Percentiles rank a stretch among this genome's conserved stretches.
These are phyloP conservation scores for Phytophthora fragariaefolia DNA, from an alignment of 352 stramenopile genomes.

Conservation along the genomic window DNA sequence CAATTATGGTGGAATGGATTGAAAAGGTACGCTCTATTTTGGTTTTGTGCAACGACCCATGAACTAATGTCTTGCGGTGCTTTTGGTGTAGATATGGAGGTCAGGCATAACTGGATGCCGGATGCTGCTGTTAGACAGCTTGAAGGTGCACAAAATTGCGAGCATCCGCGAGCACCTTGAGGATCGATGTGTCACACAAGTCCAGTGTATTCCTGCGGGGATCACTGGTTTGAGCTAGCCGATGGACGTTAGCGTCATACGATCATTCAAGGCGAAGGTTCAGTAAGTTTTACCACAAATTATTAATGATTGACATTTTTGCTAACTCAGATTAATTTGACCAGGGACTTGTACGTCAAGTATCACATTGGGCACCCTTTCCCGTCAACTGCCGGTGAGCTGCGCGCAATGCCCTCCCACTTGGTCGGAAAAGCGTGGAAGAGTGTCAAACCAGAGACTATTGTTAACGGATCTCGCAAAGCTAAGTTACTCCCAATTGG, in stretches of 20 bases:
- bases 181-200: not conserved
- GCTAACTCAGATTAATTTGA: too few relatives aligned
- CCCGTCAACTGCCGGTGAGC: not conserved
- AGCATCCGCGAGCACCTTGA: not conserved
- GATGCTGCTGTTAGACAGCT: constrained; percentile 3
- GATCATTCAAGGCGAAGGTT: constrained; percentile 3
- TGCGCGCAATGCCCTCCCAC: not conserved
- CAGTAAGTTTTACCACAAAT: constrained; percentile 1
- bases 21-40: not conserved
- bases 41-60: not conserved
- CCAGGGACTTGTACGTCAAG: not conserved
- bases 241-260: too few relatives aligned
- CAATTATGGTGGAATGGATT: constrained; percentile 7
- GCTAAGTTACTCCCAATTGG: constrained; percentile 1
- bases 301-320: too few relatives aligned
- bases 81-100: not conserved
- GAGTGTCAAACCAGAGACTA: not conserved
- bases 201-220: constrained; percentile 5
- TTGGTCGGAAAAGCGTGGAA: constrained; percentile 1
- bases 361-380: constrained; percentile 5
- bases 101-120: not conserved
- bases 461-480: not conserved
- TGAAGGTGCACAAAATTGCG: constrained; percentile 13
- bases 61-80: not conserved
- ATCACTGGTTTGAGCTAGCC: constrained; percentile 1